Percentiles rank a stretch among this genome's conserved stretches.
Conservation (phyloP, 352 stramenopile genomes). For the Phytophthora pistaciae region DNA sequence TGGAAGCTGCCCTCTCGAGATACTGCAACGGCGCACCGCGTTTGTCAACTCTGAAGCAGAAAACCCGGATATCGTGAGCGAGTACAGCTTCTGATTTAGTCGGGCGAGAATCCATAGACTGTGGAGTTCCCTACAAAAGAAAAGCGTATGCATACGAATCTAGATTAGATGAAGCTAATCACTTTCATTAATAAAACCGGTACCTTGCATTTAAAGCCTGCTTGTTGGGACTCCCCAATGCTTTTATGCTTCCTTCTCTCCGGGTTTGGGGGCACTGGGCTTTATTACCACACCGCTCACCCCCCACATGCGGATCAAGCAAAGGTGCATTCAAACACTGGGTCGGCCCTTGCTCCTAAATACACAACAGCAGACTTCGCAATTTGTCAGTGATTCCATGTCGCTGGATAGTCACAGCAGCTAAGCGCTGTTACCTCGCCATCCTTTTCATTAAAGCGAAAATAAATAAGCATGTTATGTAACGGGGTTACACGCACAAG, state of each 20-base stretch:
- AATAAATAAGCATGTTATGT: neutral
- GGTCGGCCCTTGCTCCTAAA: no score
- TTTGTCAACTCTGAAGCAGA: neutral
- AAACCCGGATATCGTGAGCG: neutral
- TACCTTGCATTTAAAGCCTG: neutral
- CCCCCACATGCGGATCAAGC: no score
- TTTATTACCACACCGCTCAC: no score
- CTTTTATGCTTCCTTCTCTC: neutral
- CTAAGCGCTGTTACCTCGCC: no score
- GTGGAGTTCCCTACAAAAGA: conserved; percentile 1
- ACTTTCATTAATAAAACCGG: neutral
- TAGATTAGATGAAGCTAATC: neutral
- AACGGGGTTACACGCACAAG: no score
- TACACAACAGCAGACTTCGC: no score
- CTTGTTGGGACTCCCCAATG: neutral
- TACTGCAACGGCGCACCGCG: neutral
- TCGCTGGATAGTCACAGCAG: no score
- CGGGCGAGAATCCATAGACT: neutral
- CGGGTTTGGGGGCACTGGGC: no score
- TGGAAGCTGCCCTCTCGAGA: neutral
- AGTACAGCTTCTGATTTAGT: neutral
- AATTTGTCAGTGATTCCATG: no score
- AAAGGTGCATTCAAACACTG: no score
- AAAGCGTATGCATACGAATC: neutral
- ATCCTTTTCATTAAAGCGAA: neutral